Percentiles rank a stretch among this genome's conserved stretches.
phyloP scores from a whole-genome alignment of 2,329 filamentous ascomycete genomes.

The Diaporthe batatas region DNA sequence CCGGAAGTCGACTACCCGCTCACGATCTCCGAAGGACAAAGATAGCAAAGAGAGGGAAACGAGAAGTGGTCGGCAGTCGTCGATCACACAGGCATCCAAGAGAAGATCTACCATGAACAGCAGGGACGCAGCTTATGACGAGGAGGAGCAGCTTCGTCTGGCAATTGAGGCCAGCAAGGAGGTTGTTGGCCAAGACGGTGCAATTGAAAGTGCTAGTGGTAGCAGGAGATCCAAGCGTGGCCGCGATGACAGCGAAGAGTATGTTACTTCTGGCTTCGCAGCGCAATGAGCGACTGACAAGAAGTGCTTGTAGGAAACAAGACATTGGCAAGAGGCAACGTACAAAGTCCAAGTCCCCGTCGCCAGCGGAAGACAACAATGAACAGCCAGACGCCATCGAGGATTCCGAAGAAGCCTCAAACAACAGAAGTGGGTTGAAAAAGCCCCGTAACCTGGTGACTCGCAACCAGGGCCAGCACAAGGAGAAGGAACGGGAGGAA shows the following conservation, averaged over 20 bases:
- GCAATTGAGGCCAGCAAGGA: slow-evolving; percentile 97
- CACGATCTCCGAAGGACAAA: slow-evolving; percentile 67
- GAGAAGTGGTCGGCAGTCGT: slow-evolving; percentile 68
- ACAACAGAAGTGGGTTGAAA: slow-evolving; percentile 66
- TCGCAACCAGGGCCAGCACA: slow-evolving; percentile 64
- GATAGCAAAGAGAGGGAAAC: slow-evolving; percentile 52
- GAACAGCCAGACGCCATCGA: slow-evolving; percentile 62
- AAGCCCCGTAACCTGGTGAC: slow-evolving; percentile 68
- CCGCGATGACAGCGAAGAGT: slow-evolving; percentile 96
- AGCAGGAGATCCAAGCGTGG: slow-evolving; percentile 82
- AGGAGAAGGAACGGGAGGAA: slow-evolving; percentile 78
- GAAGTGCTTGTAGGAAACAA: slow-evolving; percentile 69
- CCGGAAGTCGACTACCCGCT: slow-evolving; percentile 68
- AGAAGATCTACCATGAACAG: slow-evolving; percentile 98
- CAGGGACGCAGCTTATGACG: slow-evolving; percentile 92
- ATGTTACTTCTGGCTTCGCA: slow-evolving; percentile 56
- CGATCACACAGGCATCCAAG: slow-evolving; percentile 74
- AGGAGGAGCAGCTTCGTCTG: slow-evolving; percentile 88
- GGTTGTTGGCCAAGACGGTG: slow-evolving; percentile 70
- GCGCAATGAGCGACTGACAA: slow-evolving; percentile 41
- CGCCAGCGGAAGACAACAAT: slow-evolving; percentile 65
- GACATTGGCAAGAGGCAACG: slow-evolving; percentile 84
- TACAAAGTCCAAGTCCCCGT: slow-evolving; percentile 81
- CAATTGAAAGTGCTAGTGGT: slow-evolving; percentile 59
- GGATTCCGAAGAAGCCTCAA: slow-evolving; percentile 80